Conservation (phyloP, 257 asterid species). For the Jasminum sambac region DNA sequence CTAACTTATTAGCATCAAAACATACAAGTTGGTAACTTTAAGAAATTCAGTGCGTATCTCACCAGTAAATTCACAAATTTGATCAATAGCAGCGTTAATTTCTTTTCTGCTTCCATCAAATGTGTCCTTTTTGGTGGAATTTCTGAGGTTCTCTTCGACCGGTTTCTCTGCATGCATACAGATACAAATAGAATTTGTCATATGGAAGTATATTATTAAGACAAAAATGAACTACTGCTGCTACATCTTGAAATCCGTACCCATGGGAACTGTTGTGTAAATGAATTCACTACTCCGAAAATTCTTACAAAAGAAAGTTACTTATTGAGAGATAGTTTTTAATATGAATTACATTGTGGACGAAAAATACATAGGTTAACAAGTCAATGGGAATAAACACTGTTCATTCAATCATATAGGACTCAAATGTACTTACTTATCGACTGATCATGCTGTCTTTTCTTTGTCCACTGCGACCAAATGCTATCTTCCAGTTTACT, state of each 20-base stretch:
- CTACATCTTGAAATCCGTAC: background rate
- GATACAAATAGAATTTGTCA: slow-evolving; percentile 22
- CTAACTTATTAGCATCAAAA: slow-evolving; percentile 19
- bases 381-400: background rate
- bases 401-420: slow-evolving; percentile 9
- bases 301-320: background rate
- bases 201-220: background rate
- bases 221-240: background rate
- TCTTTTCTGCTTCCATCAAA: slow-evolving; percentile 96
- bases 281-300: background rate
- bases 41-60: slow-evolving; percentile 19
- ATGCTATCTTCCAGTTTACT: slow-evolving; percentile 93
- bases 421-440: slow-evolving; percentile 39
- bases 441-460: slow-evolving; percentile 41
- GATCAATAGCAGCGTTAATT: slow-evolving; percentile 81
- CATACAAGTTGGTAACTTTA: slow-evolving; percentile 8
- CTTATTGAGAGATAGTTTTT: background rate
- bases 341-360: background rate
- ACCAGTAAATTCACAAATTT: slow-evolving; percentile 90
- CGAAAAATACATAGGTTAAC: background rate
- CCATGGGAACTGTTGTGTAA: background rate
- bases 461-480: slow-evolving; percentile 77
- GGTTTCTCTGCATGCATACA: slow-evolving; percentile 58
- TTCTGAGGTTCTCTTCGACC: slow-evolving; percentile 41
- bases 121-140: slow-evolving; percentile 60